Base-by-base conservation (phyloP, 2,329 filamentous ascomycete species). In the Sarocladiaceae sp. region DNA sequence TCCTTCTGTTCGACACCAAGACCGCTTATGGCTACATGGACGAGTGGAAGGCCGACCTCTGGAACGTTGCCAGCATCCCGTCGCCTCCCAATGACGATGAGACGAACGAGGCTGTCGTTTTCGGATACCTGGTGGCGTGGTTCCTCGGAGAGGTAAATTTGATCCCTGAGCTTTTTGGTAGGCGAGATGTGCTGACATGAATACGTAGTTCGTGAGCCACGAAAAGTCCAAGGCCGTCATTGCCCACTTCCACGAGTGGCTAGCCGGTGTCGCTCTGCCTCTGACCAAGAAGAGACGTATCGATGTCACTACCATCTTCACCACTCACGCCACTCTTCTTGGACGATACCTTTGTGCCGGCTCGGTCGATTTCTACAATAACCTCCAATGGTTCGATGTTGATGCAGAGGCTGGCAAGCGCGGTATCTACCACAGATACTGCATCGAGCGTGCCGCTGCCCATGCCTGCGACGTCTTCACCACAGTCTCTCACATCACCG, bases 301-400 rank as follows among this genome's bases (percentile, higher is more conserved):
- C 70, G 94, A 97, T 65, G 82, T 97, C 49, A 97, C 94, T 17
- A 97, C 94, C 59, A 97, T 97, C 68, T 97, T 97, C 76, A 99
- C 94, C 37, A 99, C 94, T 2, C 94, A 97, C 71, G 94, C 94
- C 22, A 97, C 94, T 5, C 81, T 99, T 11, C 83, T 99, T 47
- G 94, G 94, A 56, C 87, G 94, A 63, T 97, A 99, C 66, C 88
- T 97, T 47, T 97, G 94, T 67, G 94, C 94, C 50, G 94, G 94
- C 51, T 97, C 92, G 0, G 94, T 97, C 57, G 94, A 99, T 68
- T 97, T 99, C 68, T 99, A 99, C 80, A 99, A 97, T 77, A 97
- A 97, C 69, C 80, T 99, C 51, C 93, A 97, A 70, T 88, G 85
- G 74, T 97, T 99, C 65, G 93, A 99, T 66, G 91, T 96, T 26